These are phyloP conservation scores for Echria macrotheca DNA, from an alignment of 495 filamentous ascomycete genomes.

Conservation along the genomic window DNA sequence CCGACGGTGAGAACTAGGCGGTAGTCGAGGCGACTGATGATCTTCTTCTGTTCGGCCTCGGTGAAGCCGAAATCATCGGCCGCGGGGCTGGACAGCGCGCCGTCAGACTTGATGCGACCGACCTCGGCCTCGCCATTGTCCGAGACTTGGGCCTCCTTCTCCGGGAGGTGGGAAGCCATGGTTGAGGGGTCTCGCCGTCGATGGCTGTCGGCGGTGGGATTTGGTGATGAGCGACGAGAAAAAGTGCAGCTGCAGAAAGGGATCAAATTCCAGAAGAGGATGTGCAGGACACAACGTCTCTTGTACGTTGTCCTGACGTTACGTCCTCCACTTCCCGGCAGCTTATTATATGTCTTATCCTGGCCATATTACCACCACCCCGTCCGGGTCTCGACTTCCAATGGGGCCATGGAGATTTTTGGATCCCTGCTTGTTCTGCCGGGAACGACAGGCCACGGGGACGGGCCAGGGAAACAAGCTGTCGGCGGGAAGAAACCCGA, in stretches of 20 bases:
- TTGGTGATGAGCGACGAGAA: neutral
- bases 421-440: too few species aligned
- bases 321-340: too few species aligned
- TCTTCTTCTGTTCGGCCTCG: slow-evolving; percentile 30
- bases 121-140: slow-evolving; percentile 5
- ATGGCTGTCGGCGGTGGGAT: neutral
- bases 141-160: slow-evolving; percentile 1
- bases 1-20: slow-evolving; percentile 61
- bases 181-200: too few species aligned
- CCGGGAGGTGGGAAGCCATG: slow-evolving; percentile 3
- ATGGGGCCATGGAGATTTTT: too few species aligned
- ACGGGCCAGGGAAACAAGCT: too few species aligned
- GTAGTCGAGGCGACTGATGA: slow-evolving; percentile 57
- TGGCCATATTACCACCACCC: too few species aligned
- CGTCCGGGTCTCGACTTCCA: too few species aligned
- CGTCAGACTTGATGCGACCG: slow-evolving; percentile 7
- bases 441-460: neutral
- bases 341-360: too few species aligned
- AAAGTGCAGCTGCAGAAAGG: too few species aligned
- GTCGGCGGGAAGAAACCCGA: neutral
- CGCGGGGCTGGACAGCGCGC: slow-evolving; percentile 3
- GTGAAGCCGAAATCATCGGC: slow-evolving; percentile 31
- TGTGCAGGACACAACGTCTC: too few species aligned
- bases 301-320: too few species aligned
- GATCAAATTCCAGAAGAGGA: too few species aligned